Evolutionary conservation across 257 asterid genomes (phyloP).

Genomic region (Solanum infundibuliforme): DNA sequence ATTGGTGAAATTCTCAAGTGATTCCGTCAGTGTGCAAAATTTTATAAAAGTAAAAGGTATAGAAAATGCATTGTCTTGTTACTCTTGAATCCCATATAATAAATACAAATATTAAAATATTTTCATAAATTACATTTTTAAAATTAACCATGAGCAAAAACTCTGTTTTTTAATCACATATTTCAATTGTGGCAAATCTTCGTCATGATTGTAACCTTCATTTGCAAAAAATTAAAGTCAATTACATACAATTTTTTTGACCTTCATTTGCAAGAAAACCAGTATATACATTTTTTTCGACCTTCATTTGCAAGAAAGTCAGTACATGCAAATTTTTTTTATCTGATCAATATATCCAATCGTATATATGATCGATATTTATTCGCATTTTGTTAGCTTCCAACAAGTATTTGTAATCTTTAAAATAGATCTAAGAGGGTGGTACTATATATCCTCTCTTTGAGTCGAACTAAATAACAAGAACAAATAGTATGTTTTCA

Average conservation of each 20-base stretch:
- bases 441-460: neutral
- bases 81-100: neutral
- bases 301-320: neutral
- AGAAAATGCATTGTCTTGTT: neutral
- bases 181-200: neutral
- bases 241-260: neutral
- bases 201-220: neutral
- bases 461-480: neutral
- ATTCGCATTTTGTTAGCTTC: neutral
- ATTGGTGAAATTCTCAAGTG: neutral
- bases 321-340: neutral
- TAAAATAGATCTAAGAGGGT: neutral
- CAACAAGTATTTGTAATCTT: neutral
- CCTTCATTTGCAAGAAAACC: too few species aligned
- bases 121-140: neutral
- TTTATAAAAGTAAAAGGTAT: neutral
- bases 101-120: neutral
- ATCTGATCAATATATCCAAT: too few species aligned
- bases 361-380: too few species aligned
- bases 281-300: neutral
- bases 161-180: neutral
- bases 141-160: neutral
- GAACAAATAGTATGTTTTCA: neutral
- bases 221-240: neutral
- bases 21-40: neutral